A percentile compares a stretch with the other conserved stretches of the same genome.
These are phyloP conservation scores for Fusarium aywerte DNA, from an alignment of 2,329 filamentous ascomycete genomes.

Conservation along the genomic window DNA sequence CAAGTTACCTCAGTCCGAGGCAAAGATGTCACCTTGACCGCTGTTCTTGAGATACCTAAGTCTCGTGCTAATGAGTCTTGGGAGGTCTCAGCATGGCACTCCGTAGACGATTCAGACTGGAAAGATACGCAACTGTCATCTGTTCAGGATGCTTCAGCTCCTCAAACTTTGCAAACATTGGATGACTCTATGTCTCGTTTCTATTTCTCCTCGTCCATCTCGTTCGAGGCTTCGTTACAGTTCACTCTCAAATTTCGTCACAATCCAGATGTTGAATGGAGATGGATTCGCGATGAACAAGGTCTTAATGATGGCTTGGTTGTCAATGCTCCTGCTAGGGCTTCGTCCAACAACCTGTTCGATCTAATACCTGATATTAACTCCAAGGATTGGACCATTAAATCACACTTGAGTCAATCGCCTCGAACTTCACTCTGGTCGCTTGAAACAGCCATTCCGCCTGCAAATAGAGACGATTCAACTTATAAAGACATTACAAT, in stretches of 20 bases:
- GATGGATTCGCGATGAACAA: slow-evolving; percentile 75
- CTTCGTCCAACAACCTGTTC: slow-evolving; percentile 56
- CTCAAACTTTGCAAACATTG: slow-evolving; percentile 63
- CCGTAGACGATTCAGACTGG: slow-evolving; percentile 65
- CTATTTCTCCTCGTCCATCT: slow-evolving; percentile 66
- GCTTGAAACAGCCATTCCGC: slow-evolving; percentile 66
- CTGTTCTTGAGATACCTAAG: slow-evolving; percentile 73
- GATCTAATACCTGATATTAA: slow-evolving; percentile 69
- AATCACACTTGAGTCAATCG: slow-evolving; percentile 70
- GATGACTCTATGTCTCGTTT: slow-evolving; percentile 49
- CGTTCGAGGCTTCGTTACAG: slow-evolving; percentile 60
- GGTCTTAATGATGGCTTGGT: slow-evolving; percentile 73
- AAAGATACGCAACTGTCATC: slow-evolving; percentile 60
- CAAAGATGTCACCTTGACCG: slow-evolving; percentile 68
- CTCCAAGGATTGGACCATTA: slow-evolving; percentile 61
- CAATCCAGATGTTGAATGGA: slow-evolving; percentile 66
- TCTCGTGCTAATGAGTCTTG: slow-evolving; percentile 67
- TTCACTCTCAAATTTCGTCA: slow-evolving; percentile 80
- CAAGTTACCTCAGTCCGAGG: slow-evolving; percentile 72
- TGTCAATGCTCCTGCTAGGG: slow-evolving; percentile 53
- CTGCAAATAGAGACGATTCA: slow-evolving; percentile 68
- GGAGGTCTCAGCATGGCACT: slow-evolving; percentile 81
- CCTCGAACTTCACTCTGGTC: slow-evolving; percentile 77
- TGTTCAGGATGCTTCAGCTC: slow-evolving; percentile 44
- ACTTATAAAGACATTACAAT: slow-evolving; percentile 66